Percentiles rank a stretch among this genome's conserved stretches.
Evolutionary conservation across 169 alveolate genomes (phyloP).

Genomic region (Cryptosporidium tyzzeri): DNA sequence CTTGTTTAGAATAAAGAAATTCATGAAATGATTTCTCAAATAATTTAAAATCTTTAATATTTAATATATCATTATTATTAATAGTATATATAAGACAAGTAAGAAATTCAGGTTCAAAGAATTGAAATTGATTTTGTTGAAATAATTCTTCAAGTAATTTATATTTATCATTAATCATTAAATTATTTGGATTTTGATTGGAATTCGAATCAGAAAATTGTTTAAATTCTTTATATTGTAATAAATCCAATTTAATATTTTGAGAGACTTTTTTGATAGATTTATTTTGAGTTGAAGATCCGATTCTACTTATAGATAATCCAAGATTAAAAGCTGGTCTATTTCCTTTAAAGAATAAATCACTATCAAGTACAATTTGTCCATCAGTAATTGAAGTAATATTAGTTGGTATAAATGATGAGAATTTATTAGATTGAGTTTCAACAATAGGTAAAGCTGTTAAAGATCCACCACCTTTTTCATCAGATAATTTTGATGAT

Average conservation of each 20-base stretch:
- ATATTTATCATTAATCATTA: conserved; percentile 1
- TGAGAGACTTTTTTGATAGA: conserved; percentile 87
- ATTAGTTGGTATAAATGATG: conserved; percentile 98
- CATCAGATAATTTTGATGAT: conserved; percentile 96
- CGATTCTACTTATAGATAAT: conserved; percentile 96
- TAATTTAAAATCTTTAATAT: neutral
- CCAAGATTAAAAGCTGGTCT: conserved; percentile 99
- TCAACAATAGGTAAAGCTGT: conserved; percentile 98
- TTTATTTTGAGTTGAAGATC: conserved; percentile 95
- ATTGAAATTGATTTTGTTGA: conserved; percentile 23
- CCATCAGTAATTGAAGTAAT: conserved; percentile 98
- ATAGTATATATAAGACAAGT: conserved; percentile 1
- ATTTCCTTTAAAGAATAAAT: conserved; percentile 96
- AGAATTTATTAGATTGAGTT: conserved; percentile 98
- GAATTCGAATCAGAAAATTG: neutral
- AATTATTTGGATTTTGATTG: neutral
- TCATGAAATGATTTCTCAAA: conserved; percentile 7
- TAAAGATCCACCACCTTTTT: conserved; percentile 94
- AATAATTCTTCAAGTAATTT: conserved; percentile 11
- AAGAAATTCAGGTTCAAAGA: conserved; percentile 16
- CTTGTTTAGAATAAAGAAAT: neutral
- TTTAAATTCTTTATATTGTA: conserved; percentile 23
- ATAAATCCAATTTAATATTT: conserved; percentile 9
- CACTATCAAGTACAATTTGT: conserved; percentile 96
- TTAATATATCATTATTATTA: neutral